Evolutionary conservation across 2,329 filamentous ascomycete species (phyloP).

Genomic region (Botrytis fabae): DNA sequence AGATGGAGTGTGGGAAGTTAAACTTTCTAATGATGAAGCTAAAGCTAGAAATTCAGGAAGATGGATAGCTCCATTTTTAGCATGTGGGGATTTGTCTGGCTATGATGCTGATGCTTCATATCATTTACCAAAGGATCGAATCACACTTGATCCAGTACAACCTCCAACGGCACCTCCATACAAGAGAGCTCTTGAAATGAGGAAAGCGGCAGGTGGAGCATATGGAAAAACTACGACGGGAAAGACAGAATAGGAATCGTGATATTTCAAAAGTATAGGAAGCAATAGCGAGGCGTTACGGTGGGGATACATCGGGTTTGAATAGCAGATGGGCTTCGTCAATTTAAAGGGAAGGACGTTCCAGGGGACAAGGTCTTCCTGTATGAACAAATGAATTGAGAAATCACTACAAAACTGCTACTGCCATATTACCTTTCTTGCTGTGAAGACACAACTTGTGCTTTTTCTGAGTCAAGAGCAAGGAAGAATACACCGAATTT

Average conservation of each 20-base stretch:
- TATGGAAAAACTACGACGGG: constrained; percentile 37
- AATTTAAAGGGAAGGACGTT: neutral
- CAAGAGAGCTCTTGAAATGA: constrained; percentile 83
- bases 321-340: neutral
- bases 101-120: constrained; percentile 98
- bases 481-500: neutral
- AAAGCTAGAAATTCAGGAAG: constrained; percentile 50
- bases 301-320: neutral
- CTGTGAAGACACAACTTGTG: neutral
- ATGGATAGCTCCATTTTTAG: constrained; percentile 95
- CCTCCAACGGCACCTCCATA: constrained; percentile 96
- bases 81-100: constrained; percentile 92
- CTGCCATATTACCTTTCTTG: neutral
- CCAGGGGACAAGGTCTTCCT: neutral
- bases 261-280: neutral
- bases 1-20: constrained; percentile 35
- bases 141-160: constrained; percentile 88
- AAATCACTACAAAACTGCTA: neutral
- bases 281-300: constrained; percentile 16
- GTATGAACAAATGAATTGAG: neutral
- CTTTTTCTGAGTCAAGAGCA: neutral
- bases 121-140: constrained; percentile 78
- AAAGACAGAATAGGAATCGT: neutral
- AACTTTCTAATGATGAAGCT: constrained; percentile 35
- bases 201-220: constrained; percentile 72